phyloP scores from a whole-genome alignment of 164 flowering plant species.

The Nymphaea thermarum region DNA sequence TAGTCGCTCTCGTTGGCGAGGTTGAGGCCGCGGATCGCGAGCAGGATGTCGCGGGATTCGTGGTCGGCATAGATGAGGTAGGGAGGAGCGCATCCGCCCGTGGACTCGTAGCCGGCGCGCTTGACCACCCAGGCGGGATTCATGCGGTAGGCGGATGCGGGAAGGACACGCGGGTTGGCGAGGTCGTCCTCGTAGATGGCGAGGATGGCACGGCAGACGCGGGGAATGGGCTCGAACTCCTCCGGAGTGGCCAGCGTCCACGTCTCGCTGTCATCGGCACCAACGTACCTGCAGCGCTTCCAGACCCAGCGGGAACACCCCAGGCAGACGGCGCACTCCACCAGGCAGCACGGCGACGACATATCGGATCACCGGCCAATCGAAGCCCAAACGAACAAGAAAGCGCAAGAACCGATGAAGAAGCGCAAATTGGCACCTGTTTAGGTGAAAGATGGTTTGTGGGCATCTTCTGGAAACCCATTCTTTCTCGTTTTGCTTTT shows the following conservation, averaged over 20 bases:
- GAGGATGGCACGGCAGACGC: conserved; percentile 59
- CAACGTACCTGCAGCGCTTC: conserved; percentile 76
- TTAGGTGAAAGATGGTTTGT: too few species aligned
- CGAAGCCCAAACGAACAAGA: too few species aligned
- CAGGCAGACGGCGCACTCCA: conserved; percentile 48
- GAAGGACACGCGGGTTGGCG: conserved; percentile 34
- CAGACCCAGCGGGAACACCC: conserved; percentile 77
- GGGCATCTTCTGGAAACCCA: too few species aligned
- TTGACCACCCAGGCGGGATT: conserved; percentile 57
- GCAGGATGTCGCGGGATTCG: conserved; percentile 42
- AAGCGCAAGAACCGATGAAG: too few species aligned
- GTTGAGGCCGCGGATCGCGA: conserved; percentile 81
- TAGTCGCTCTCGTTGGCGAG: conserved; percentile 67
- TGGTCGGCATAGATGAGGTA: conserved; percentile 77
- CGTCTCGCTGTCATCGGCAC: conserved; percentile 58
- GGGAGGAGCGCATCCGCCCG: conserved; percentile 63
- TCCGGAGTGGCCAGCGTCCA: conserved; percentile 66
- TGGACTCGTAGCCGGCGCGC: conserved; percentile 57
- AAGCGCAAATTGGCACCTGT: too few species aligned
- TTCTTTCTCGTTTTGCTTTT: too few species aligned
- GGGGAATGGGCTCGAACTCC: conserved; percentile 72
- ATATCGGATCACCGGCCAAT: conserved; percentile 11
- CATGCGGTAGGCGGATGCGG: conserved; percentile 43
- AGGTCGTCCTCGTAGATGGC: conserved; percentile 82
- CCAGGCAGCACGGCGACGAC: conserved; percentile 58